Percentiles rank a stretch among this genome's conserved stretches.
Conservation (phyloP, 75 land plant genomes). For the Cupressus sempervirens region DNA sequence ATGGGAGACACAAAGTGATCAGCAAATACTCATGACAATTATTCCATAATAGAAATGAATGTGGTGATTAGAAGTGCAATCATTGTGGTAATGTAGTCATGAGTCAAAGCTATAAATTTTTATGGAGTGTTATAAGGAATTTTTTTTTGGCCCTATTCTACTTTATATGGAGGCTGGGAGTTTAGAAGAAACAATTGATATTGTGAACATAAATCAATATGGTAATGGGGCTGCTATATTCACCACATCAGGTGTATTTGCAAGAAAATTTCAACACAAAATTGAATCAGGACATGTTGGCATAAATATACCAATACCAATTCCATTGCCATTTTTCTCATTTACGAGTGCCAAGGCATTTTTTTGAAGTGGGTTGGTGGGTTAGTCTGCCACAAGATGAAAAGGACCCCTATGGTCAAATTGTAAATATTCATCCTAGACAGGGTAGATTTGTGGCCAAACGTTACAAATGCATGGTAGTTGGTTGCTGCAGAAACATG, state of each 20-base stretch:
- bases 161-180: conserved; percentile 84
- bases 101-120: no score
- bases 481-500: conserved; percentile 68
- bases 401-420: conserved; percentile 81
- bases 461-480: conserved; percentile 89
- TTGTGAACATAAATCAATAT: conserved; percentile 81
- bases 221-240: conserved; percentile 96
- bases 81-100: no score
- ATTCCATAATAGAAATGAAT: no score
- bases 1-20: no score
- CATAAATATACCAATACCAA: conserved; percentile 92
- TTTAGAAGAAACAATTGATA: conserved; percentile 77
- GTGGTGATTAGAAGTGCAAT: no score
- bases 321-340: conserved; percentile 93
- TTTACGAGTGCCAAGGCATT: conserved; percentile 92
- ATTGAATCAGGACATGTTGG: conserved; percentile 95
- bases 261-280: conserved; percentile 83
- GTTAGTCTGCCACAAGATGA: conserved; percentile 69
- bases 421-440: conserved; percentile 64
- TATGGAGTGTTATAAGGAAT: conserved; percentile 98
- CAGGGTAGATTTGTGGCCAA: conserved; percentile 82
- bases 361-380: conserved; percentile 99
- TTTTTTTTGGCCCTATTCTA: conserved; percentile 94
- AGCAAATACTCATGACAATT: no score
- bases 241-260: conserved; percentile 80